Percentiles rank a stretch among this genome's conserved stretches.
Evolutionary conservation across 2,329 filamentous ascomycete species (phyloP).

Genomic region (Xylariaceae sp.): DNA sequence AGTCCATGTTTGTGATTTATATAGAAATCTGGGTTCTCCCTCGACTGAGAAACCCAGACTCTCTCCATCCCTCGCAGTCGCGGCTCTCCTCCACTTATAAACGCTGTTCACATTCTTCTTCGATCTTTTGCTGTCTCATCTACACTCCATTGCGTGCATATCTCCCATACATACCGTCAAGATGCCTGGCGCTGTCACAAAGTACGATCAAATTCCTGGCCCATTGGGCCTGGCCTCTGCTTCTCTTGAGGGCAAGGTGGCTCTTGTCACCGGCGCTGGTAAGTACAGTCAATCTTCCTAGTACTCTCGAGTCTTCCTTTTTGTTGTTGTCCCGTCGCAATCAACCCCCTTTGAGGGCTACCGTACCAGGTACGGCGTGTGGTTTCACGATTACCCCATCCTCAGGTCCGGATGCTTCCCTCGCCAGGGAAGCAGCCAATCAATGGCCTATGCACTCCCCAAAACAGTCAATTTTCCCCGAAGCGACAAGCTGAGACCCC

Average conservation of each 20-base stretch:
- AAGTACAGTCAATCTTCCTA: conserved; percentile 19
- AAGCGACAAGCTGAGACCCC: conserved; percentile 1
- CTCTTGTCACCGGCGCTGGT: conserved; percentile 38
- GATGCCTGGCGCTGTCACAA: conserved; percentile 34
- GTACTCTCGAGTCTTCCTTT: not conserved
- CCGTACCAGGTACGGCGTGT: not conserved
- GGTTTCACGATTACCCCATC: conserved; percentile 21
- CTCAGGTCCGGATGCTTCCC: conserved; percentile 22
- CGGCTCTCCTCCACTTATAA: not conserved
- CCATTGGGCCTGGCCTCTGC: conserved; percentile 37
- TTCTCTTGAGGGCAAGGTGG: conserved; percentile 37
- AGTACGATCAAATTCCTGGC: conserved; percentile 37
- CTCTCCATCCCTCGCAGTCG: not conserved
- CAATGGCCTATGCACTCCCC: not conserved
- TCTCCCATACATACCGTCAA: conserved; percentile 18
- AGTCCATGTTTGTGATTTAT: conserved; percentile 4
- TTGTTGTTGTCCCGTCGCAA: not conserved
- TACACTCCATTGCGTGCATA: not conserved
- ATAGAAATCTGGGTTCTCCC: conserved; percentile 11
- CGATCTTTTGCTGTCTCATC: conserved; percentile 10
- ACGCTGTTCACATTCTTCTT: not conserved
- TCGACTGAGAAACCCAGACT: not conserved
- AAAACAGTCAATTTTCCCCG: conserved; percentile 3
- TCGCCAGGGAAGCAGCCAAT: conserved; percentile 11
- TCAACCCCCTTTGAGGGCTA: not conserved